Percentiles rank a stretch among this genome's conserved stretches.
Conservation (phyloP, 2,329 filamentous ascomycete genomes). For the Fusarium nelsonii region DNA sequence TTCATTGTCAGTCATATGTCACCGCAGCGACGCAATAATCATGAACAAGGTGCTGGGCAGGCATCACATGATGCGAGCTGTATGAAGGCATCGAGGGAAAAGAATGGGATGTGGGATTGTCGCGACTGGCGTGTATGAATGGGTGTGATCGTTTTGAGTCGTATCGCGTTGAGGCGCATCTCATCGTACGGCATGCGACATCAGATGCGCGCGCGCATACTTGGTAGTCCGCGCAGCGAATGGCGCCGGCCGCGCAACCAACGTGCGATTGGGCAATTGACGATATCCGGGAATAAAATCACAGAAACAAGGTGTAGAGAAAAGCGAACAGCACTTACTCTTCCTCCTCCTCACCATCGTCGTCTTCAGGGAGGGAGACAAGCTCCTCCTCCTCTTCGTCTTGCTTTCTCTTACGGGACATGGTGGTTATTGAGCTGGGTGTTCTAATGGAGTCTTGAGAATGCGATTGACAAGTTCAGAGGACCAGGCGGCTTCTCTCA, state of each 20-base stretch:
- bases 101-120: background rate
- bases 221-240: conserved; percentile 32
- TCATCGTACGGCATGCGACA: conserved; percentile 38
- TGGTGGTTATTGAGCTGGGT: conserved; percentile 44
- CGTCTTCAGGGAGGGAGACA: conserved; percentile 65
- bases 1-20: conserved; percentile 31
- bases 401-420: conserved; percentile 68
- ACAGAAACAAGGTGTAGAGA: conserved; percentile 4
- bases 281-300: conserved; percentile 6
- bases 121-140: conserved; percentile 5
- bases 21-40: conserved; percentile 7
- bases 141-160: background rate
- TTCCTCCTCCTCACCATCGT: conserved; percentile 65
- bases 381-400: conserved; percentile 67
- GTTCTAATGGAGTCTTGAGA: conserved; percentile 19
- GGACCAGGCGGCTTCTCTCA: conserved; percentile 22
- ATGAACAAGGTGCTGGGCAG: background rate
- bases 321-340: conserved; percentile 59
- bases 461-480: conserved; percentile 27
- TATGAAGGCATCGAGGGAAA: background rate
- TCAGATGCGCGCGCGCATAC: conserved; percentile 36
- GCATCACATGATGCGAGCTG: background rate
- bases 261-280: conserved; percentile 31
- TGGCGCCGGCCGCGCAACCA: conserved; percentile 5
- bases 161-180: conserved; percentile 17